These are phyloP conservation scores for Mycena haematopus DNA, from an alignment of 768 basidiomycete genomes.

Conservation along the genomic window DNA sequence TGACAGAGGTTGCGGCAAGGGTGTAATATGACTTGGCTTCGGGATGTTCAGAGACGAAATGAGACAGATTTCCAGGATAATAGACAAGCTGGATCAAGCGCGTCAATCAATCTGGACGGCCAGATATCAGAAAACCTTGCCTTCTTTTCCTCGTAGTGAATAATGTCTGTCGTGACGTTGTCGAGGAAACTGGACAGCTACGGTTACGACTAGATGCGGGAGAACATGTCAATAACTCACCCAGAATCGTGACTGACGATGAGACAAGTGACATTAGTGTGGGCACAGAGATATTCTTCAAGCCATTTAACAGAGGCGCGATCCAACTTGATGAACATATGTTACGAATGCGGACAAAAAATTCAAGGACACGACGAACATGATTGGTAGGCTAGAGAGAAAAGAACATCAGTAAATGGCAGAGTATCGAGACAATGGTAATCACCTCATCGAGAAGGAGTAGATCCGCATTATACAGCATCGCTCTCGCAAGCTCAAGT, in stretches of 20 bases:
- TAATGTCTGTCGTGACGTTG: conserved; percentile 94
- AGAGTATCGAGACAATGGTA: conserved; percentile 12
- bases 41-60: conserved; percentile 89
- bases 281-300: conserved; percentile 82
- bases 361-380: conserved; percentile 52
- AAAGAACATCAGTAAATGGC: conserved; percentile 21
- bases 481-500: conserved; percentile 92
- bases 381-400: conserved; percentile 84
- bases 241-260: conserved; percentile 98
- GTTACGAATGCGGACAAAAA: conserved; percentile 18
- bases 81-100: conserved; percentile 72
- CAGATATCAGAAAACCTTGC: conserved; percentile 39
- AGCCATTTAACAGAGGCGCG: conserved; percentile 90
- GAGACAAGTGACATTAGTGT: conserved; percentile 87
- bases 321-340: conserved; percentile 61
- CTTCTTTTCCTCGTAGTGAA: conserved; percentile 97
- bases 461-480: conserved; percentile 93
- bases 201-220: conserved; percentile 8
- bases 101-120: conserved; percentile 26
- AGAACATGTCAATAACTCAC: conserved; percentile 47
- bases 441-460: conserved; percentile 84
- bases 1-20: conserved; percentile 89
- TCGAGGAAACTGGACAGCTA: conserved; percentile 77
- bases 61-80: conserved; percentile 91
- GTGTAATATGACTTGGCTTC: conserved; percentile 98